phyloP scores from a whole-genome alignment of 139 green algal species.

The Pleodorina starrii region DNA sequence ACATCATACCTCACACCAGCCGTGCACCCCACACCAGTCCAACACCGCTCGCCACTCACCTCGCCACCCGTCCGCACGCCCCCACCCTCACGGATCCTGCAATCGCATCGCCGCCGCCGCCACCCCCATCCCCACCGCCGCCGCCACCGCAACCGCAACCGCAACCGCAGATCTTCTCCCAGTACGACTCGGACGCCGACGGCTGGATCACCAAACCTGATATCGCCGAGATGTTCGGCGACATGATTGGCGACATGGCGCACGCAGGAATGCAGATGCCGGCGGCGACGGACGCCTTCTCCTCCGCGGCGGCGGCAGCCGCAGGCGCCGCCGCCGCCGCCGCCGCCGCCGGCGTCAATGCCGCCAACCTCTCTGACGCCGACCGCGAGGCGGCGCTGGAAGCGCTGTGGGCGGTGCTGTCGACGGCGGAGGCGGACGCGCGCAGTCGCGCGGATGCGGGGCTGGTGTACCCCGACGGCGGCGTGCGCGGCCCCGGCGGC shows the following conservation, averaged over 20 bases:
- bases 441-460: neutral
- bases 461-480: conserved; percentile 6
- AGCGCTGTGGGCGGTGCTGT: conserved; percentile 6
- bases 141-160: too few relatives aligned
- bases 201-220: conserved; percentile 30
- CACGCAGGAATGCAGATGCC: conserved; percentile 32
- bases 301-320: neutral
- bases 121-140: too few relatives aligned
- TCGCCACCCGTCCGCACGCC: too few relatives aligned
- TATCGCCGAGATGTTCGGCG: conserved; percentile 25
- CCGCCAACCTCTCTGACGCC: neutral
- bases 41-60: too few relatives aligned
- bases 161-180: neutral
- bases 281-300: neutral
- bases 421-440: conserved; percentile 16
- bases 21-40: too few relatives aligned
- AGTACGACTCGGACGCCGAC: conserved; percentile 50
- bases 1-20: too few relatives aligned
- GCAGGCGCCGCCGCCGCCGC: neutral
- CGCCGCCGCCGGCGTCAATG: neutral
- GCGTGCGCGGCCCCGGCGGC: neutral
- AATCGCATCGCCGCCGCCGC: too few relatives aligned
- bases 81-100: too few relatives aligned
- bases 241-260: conserved; percentile 34
- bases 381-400: neutral